These are phyloP conservation scores for Piedraia hortae DNA, from an alignment of 2,329 filamentous ascomycete genomes.

Conservation along the genomic window DNA sequence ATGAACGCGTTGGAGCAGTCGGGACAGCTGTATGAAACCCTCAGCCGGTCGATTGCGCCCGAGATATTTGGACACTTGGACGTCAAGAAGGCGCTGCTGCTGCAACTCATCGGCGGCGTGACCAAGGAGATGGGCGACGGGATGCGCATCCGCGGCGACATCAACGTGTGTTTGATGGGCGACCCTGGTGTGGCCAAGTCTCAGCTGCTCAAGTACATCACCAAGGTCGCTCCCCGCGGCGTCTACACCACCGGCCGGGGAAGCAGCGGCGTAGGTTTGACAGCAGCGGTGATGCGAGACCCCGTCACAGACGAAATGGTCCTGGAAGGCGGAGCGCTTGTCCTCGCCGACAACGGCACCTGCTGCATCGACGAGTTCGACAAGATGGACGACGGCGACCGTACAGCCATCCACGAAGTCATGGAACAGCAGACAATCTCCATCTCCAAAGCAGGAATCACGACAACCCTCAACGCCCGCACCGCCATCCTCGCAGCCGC, in stretches of 20 bases:
- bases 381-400: conserved; percentile 68
- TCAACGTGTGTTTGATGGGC: conserved; percentile 97
- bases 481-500: conserved; percentile 67
- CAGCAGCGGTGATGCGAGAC: conserved; percentile 59
- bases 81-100: conserved; percentile 90
- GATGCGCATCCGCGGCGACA: conserved; percentile 96
- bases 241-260: conserved; percentile 62
- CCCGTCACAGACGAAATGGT: conserved; percentile 68
- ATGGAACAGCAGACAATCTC: conserved; percentile 76
- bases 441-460: conserved; percentile 80
- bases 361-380: conserved; percentile 74
- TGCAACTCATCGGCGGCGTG: conserved; percentile 84
- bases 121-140: conserved; percentile 92
- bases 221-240: conserved; percentile 84
- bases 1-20: conserved; percentile 67
- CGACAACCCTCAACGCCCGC: conserved; percentile 82
- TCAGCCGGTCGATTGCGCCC: conserved; percentile 85
- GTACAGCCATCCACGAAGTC: conserved; percentile 63
- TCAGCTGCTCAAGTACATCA: conserved; percentile 91
- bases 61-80: conserved; percentile 93
- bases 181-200: conserved; percentile 99
- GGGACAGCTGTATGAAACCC: conserved; percentile 82
- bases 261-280: conserved; percentile 58
- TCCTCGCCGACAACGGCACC: conserved; percentile 58
- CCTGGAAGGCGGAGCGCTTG: conserved; percentile 51